Evolutionary conservation across 306 rosid species (phyloP).

Genomic region (Rosa multiflora): DNA sequence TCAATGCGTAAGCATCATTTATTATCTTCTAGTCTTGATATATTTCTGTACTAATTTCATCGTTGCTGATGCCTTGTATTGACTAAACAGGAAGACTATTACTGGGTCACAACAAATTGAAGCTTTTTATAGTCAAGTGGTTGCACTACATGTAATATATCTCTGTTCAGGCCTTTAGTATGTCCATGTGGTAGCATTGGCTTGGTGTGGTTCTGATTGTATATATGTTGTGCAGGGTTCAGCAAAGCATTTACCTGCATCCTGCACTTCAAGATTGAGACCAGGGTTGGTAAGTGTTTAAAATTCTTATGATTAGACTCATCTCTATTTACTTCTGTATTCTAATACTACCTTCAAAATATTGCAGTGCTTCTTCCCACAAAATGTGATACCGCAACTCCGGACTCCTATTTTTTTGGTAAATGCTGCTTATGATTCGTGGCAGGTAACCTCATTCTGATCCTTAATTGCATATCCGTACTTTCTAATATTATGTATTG

Average conservation of each 20-base stretch:
- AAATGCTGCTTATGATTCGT: conserved; percentile 92
- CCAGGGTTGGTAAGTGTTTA: background rate
- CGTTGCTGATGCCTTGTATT: conserved; percentile 5
- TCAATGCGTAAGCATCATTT: conserved; percentile 56
- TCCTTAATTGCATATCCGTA: background rate
- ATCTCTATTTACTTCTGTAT: background rate
- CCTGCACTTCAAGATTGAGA: conserved; percentile 41
- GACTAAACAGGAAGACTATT: conserved; percentile 66
- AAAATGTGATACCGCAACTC: conserved; percentile 55
- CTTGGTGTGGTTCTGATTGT: conserved; percentile 9
- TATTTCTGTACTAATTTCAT: background rate
- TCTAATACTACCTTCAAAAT: background rate
- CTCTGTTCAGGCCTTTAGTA: background rate
- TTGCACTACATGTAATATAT: conserved; percentile 66
- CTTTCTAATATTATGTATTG: background rate
- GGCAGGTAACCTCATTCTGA: conserved; percentile 62
- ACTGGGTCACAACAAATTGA: conserved; percentile 66
- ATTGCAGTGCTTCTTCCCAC: conserved; percentile 89
- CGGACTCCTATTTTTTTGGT: conserved; percentile 74
- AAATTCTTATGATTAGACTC: background rate
- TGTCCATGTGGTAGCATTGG: background rate
- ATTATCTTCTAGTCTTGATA: background rate
- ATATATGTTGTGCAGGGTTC: conserved; percentile 49
- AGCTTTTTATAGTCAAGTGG: conserved; percentile 60
- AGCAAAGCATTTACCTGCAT: conserved; percentile 65